These are phyloP conservation scores for Solanum paucissectum DNA, from an alignment of 257 asterid genomes.

Conservation along the genomic window DNA sequence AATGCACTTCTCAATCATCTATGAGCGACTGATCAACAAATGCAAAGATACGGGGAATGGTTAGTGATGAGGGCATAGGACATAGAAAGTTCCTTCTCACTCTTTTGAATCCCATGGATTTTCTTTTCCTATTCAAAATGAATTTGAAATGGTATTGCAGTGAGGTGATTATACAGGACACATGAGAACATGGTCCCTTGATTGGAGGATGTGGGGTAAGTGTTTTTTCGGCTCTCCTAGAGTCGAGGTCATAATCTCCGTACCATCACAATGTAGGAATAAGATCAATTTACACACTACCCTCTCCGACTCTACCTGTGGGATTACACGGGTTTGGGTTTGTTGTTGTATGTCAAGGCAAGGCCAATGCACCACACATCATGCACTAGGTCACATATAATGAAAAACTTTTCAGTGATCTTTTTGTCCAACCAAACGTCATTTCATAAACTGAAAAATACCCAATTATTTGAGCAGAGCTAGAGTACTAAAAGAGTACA, in stretches of 20 bases:
- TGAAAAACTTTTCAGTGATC: background rate
- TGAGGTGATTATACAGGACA: background rate
- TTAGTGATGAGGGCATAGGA: too few relatives aligned
- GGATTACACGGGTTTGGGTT: background rate
- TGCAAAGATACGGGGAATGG: too few relatives aligned
- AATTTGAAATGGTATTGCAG: background rate
- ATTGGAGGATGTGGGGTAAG: background rate
- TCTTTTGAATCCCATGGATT: too few relatives aligned
- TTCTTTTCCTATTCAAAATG: background rate
- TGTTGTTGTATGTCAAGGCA: background rate
- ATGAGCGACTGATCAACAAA: too few relatives aligned
- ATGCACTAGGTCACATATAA: background rate
- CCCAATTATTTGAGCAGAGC: background rate
- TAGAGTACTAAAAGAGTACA: background rate
- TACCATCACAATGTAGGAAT: background rate
- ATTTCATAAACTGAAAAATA: background rate
- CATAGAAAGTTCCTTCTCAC: too few relatives aligned
- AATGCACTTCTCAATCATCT: background rate
- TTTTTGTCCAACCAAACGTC: background rate
- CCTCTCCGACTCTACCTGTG: background rate
- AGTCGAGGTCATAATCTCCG: background rate
- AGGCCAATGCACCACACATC: background rate
- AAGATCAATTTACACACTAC: background rate
- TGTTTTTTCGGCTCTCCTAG: background rate
- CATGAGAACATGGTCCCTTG: background rate